Conservation (phyloP, 2,329 filamentous ascomycete genomes). For the Colletotrichum gigasporum region DNA sequence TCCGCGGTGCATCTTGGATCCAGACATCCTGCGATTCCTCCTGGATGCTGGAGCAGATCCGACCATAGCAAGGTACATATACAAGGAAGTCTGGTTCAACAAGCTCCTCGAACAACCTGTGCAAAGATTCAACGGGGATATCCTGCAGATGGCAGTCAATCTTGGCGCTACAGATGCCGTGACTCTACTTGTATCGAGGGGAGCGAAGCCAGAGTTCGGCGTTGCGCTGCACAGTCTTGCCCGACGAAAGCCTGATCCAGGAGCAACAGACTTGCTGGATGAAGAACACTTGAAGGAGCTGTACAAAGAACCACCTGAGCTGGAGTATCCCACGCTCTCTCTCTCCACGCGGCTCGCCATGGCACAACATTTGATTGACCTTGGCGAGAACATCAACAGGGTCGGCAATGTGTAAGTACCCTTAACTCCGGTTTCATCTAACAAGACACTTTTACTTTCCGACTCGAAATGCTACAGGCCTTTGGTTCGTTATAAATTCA, state of each 20-base stretch:
- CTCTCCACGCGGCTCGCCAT: background rate
- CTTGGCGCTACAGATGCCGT: constrained; percentile 2
- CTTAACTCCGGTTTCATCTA: too few relatives aligned
- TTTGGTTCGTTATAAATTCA: background rate
- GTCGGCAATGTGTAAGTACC: background rate
- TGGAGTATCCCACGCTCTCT: constrained; percentile 7
- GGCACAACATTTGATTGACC: background rate
- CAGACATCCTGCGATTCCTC: constrained; percentile 2
- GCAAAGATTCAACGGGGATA: constrained; percentile 1
- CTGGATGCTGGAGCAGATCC: constrained; percentile 10
- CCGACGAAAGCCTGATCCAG: background rate
- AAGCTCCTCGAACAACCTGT: background rate
- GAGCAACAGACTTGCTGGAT: background rate
- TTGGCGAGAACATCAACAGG: background rate
- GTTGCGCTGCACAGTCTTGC: background rate
- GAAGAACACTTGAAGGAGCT: background rate
- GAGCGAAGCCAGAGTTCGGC: constrained; percentile 3
- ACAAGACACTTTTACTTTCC: too few relatives aligned
- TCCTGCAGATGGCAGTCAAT: constrained; percentile 4
- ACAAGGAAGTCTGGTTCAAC: background rate
- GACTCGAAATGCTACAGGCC: background rate
- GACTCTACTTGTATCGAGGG: background rate
- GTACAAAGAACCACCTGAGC: background rate
- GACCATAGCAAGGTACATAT: background rate
- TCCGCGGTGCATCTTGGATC: constrained; percentile 6